Evolutionary conservation across 2,329 filamentous ascomycete species (phyloP).

Genomic region (Stemphylium vesicarium): DNA sequence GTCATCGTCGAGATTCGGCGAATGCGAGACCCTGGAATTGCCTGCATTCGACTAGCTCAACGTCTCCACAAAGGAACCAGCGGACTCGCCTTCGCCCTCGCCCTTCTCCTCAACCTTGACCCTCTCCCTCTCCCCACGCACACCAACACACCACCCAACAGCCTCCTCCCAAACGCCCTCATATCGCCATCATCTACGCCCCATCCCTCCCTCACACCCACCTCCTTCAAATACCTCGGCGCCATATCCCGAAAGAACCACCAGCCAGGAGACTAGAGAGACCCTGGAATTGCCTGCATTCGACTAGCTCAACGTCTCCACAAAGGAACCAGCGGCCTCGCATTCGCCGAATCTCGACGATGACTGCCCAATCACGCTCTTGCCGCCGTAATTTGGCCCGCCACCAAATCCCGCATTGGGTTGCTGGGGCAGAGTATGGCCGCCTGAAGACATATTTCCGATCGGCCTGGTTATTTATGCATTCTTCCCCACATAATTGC

Average conservation of each 20-base stretch:
- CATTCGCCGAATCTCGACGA: neutral
- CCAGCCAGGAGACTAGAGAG: slow-evolving; percentile 1
- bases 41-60: slow-evolving; percentile 5
- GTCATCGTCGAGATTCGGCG: too few species aligned
- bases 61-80: neutral
- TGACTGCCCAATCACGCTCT: slow-evolving; percentile 3
- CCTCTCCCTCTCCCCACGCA: neutral
- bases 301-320: slow-evolving; percentile 4
- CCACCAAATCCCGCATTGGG: too few species aligned
- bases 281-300: slow-evolving; percentile 12
- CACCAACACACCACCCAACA: neutral
- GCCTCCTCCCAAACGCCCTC: slow-evolving; percentile 4
- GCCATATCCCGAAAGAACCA: neutral
- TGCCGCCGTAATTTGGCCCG: neutral
- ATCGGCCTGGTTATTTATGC: too few species aligned
- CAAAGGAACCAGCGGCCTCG: neutral
- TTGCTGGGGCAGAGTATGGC: too few species aligned
- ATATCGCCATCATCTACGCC: slow-evolving; percentile 17
- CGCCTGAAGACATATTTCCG: too few species aligned
- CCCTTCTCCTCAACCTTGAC: too few species aligned
- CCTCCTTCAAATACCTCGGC: too few species aligned
- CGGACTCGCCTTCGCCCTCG: neutral
- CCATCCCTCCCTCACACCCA: neutral
- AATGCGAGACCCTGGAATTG: slow-evolving; percentile 13
- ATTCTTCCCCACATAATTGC: too few species aligned